Evolutionary conservation across 2,329 filamentous ascomycete species (phyloP).

Genomic region (Fusarium ramigenum): DNA sequence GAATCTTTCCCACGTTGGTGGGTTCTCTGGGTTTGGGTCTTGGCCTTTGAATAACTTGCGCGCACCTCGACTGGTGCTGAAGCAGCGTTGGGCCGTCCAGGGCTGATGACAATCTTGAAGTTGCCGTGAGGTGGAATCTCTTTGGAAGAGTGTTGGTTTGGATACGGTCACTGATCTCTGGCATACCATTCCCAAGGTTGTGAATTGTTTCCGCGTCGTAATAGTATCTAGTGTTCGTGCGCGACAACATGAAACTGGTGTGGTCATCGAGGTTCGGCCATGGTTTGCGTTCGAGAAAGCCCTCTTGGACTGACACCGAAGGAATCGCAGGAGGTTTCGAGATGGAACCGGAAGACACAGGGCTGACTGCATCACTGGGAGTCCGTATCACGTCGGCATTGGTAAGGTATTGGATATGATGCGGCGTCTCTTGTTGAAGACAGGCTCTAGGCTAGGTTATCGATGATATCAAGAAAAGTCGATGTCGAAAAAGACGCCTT

Average conservation of each 20-base stretch:
- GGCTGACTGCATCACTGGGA: conserved; percentile 55
- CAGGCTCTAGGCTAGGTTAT: conserved; percentile 6
- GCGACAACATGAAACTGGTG: conserved; percentile 29
- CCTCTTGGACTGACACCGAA: conserved; percentile 74
- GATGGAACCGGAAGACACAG: conserved; percentile 61
- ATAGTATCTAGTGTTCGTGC: conserved; percentile 20
- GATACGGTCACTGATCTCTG: conserved; percentile 32
- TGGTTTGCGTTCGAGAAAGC: conserved; percentile 60
- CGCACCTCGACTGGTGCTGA: conserved; percentile 44
- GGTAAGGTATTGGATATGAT: conserved; percentile 15
- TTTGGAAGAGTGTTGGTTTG: conserved; percentile 45
- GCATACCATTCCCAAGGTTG: conserved; percentile 13
- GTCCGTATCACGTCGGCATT: conserved; percentile 27
- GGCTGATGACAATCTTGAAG: conserved; percentile 12
- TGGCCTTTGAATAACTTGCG: conserved; percentile 37
- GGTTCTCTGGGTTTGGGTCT: conserved; percentile 31
- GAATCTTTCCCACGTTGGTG: conserved; percentile 59
- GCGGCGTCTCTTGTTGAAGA: not conserved
- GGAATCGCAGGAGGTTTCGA: conserved; percentile 72
- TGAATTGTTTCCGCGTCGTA: conserved; percentile 21
- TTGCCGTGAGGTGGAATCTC: conserved; percentile 34
- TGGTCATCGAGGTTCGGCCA: conserved; percentile 41
- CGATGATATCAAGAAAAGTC: conserved; percentile 32
- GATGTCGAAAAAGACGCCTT: conserved; percentile 27
- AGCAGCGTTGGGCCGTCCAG: conserved; percentile 29